Conservation (phyloP, 768 basidiomycete species). For the Boletus coccyginus region DNA sequence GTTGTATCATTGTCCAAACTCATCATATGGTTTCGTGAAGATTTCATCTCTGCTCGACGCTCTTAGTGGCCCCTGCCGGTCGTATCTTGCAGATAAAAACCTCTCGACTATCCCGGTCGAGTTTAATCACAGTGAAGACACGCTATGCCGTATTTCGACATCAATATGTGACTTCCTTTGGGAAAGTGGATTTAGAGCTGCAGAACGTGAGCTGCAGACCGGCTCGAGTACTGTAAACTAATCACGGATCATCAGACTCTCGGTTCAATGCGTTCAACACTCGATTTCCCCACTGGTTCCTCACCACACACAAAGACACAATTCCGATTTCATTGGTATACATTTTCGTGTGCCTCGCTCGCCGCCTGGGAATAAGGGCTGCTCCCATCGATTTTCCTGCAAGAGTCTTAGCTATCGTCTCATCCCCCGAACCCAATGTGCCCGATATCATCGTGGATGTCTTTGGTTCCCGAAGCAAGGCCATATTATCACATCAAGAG, state of each 20-base stretch:
- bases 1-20: background rate
- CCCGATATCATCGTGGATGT: slow-evolving; percentile 48
- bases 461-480: slow-evolving; percentile 36
- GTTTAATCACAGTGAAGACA: slow-evolving; percentile 32
- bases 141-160: slow-evolving; percentile 31
- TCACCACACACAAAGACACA: slow-evolving; percentile 45
- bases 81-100: slow-evolving; percentile 32
- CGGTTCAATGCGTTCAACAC: slow-evolving; percentile 45
- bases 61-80: slow-evolving; percentile 40
- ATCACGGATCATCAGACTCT: slow-evolving; percentile 25
- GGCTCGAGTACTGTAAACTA: background rate
- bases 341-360: slow-evolving; percentile 53
- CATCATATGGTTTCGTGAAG: slow-evolving; percentile 25
- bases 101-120: slow-evolving; percentile 29
- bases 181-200: slow-evolving; percentile 44
- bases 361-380: slow-evolving; percentile 49
- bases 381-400: slow-evolving; percentile 56
- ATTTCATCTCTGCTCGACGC: slow-evolving; percentile 38
- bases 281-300: slow-evolving; percentile 59
- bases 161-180: slow-evolving; percentile 52
- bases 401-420: slow-evolving; percentile 52
- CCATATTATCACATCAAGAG: slow-evolving; percentile 35
- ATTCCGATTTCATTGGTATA: slow-evolving; percentile 62
- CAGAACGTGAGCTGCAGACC: slow-evolving; percentile 35
- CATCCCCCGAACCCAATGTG: slow-evolving; percentile 33